Evolutionary conservation across 495 filamentous ascomycete species (phyloP).

Genomic region (Lindgomyces ingoldianus): DNA sequence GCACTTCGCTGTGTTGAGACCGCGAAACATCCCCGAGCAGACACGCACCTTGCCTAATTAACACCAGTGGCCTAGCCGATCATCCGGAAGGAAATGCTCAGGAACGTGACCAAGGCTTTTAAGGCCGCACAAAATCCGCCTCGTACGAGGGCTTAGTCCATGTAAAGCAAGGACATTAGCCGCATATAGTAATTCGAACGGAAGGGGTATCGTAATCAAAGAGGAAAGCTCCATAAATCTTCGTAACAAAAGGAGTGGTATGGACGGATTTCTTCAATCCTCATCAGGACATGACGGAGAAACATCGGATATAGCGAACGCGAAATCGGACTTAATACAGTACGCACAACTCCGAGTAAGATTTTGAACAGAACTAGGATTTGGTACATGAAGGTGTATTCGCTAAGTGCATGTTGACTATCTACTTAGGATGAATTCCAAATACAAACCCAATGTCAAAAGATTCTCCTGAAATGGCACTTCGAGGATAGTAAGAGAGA

Average conservation of each 20-base stretch:
- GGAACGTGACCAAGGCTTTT: background rate
- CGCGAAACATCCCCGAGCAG: background rate
- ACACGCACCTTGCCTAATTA: background rate
- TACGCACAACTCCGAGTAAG: background rate
- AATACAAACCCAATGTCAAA: background rate
- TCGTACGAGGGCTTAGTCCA: background rate
- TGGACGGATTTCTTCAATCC: too few relatives aligned
- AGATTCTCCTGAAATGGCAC: background rate
- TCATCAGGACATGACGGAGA: too few relatives aligned
- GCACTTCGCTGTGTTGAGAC: background rate
- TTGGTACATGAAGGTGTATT: background rate
- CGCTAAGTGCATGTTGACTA: background rate
- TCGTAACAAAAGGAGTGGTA: too few relatives aligned
- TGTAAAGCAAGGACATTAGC: background rate
- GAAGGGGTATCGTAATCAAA: too few relatives aligned
- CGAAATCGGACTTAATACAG: too few relatives aligned
- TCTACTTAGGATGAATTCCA: background rate
- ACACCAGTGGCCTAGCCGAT: background rate
- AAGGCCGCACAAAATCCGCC: background rate
- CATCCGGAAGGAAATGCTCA: background rate
- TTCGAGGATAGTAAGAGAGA: background rate
- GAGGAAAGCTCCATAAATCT: too few relatives aligned
- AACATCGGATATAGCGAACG: too few relatives aligned
- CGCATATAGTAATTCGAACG: background rate
- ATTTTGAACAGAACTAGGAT: background rate